These are phyloP conservation scores for Sisymbrium irio DNA, from an alignment of 345 rosid species.

Conservation along the genomic window DNA sequence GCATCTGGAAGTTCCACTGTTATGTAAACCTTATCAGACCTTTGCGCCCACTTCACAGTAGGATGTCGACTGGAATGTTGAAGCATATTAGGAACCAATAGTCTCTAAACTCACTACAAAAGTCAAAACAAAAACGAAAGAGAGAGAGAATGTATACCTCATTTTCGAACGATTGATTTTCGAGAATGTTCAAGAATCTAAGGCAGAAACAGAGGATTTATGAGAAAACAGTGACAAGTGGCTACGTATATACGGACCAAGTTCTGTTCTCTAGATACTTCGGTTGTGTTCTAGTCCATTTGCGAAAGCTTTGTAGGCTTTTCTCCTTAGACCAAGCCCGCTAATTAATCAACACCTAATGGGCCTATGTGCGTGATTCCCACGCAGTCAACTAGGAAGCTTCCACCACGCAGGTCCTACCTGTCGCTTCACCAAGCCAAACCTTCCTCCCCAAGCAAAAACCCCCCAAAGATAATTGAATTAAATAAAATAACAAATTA, in stretches of 20 bases:
- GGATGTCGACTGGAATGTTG: conserved; percentile 49
- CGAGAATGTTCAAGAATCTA: background rate
- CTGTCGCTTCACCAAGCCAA: background rate
- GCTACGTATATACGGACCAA: background rate
- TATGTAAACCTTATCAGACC: conserved; percentile 46
- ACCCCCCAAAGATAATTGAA: background rate
- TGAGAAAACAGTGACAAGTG: background rate
- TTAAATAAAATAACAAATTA: background rate
- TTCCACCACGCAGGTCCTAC: background rate
- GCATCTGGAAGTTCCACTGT: conserved; percentile 57
- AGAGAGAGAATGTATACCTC: conserved; percentile 10
- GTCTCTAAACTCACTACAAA: background rate
- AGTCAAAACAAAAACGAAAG: background rate
- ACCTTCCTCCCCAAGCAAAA: conserved; percentile 31
- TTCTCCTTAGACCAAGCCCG: background rate
- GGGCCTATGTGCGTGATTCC: conserved; percentile 12
- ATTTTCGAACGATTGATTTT: background rate
- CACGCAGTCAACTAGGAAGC: background rate
- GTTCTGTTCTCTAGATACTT: conserved; percentile 3
- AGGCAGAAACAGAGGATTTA: conserved; percentile 3
- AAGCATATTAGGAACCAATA: background rate
- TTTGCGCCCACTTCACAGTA: conserved; percentile 60
- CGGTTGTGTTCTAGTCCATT: conserved; percentile 13
- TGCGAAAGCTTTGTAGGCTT: background rate
- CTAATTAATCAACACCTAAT: background rate